Base-by-base conservation (phyloP, 192 early-diverging fungal genomes). In the Coemansia sp. region DNA sequence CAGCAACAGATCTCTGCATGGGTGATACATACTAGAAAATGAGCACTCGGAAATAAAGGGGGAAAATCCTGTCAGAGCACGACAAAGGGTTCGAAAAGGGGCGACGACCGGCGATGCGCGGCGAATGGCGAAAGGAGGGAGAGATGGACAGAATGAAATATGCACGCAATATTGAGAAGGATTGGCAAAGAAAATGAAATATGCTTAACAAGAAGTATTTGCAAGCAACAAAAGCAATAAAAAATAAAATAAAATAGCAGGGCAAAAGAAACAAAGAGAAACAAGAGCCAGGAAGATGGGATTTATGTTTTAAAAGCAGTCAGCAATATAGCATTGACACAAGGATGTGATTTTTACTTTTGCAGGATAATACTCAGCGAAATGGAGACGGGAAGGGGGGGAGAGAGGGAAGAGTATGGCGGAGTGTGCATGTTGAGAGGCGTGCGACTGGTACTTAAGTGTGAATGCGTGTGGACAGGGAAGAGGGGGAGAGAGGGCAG, bases 111-210 rank as follows among this genome's bases (percentile, higher is more conserved):
- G 25, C 24, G 30, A 30, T n/a, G 14, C n/a, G 55, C 55, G 55
- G 26, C 34, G 22, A 58, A 23, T 16, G 18, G 56, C n/a, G 7
- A 22, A 31, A 7, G 55, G 7, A 56, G 31, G 9, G 30, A 23
- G 41, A 49, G 44, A 60, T 48, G 27, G 26, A 27, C 26, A 24
- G 25, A 31, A 60, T 30, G 16, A 23, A 61, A 57, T 57, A 65
- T 65, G 64, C 64, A 65, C 50, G 55, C 64, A 16, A 49, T 56
- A 57, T 65, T 31, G 10, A 38, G 14, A 31, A 65, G 55, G 59
- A 61, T 61, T 61, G 59, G 24, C 59, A 28, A 32, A 60, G 44
- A 21, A 26, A 38, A 30, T 27, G 34, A 60, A 44, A 44, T 44
- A 44, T 44, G 38, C 38, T 44, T 6, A 44, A 44, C 12, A 44